Evolutionary conservation across 1,284 basidiomycete species (phyloP).

Genomic region (Malassezia obtusa): DNA sequence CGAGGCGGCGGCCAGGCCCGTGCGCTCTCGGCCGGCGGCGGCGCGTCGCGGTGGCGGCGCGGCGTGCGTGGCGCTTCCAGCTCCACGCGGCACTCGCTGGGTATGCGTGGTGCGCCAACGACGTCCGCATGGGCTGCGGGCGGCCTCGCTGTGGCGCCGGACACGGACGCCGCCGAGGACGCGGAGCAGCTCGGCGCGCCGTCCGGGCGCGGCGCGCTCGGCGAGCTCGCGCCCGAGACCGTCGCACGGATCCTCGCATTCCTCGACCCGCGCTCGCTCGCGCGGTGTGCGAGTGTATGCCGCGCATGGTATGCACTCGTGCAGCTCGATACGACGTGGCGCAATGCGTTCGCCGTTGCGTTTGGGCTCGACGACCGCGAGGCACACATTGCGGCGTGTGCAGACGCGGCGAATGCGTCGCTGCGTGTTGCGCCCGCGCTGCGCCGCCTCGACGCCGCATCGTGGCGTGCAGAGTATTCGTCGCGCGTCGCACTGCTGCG

Average conservation of each 20-base stretch:
- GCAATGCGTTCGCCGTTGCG: conserved; percentile 64
- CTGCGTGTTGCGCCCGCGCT: conserved; percentile 33
- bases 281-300: conserved; percentile 57
- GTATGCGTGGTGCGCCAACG: too few relatives aligned
- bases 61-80: too few relatives aligned
- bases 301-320: conserved; percentile 58
- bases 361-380: conserved; percentile 60
- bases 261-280: conserved; percentile 60
- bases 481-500: conserved; percentile 28
- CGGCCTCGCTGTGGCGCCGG: too few relatives aligned
- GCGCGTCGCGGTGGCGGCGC: not conserved
- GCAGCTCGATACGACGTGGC: conserved; percentile 71
- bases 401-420: conserved; percentile 13
- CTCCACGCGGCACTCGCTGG: too few relatives aligned
- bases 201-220: not conserved
- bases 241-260: conserved; percentile 69
- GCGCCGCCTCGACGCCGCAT: conserved; percentile 54
- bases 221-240: conserved; percentile 56
- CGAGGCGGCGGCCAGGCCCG: not conserved
- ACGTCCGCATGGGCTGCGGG: too few relatives aligned
- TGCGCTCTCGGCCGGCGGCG: conserved; percentile 1
- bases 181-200: too few relatives aligned
- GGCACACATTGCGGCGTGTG: conserved; percentile 51
- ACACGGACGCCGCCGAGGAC: too few relatives aligned
- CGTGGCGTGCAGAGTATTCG: conserved; percentile 37